Percentiles rank a stretch among this genome's conserved stretches.
These are phyloP conservation scores for Coriolopsis trogii DNA, from an alignment of 1,284 basidiomycete species.

Conservation along the genomic window DNA sequence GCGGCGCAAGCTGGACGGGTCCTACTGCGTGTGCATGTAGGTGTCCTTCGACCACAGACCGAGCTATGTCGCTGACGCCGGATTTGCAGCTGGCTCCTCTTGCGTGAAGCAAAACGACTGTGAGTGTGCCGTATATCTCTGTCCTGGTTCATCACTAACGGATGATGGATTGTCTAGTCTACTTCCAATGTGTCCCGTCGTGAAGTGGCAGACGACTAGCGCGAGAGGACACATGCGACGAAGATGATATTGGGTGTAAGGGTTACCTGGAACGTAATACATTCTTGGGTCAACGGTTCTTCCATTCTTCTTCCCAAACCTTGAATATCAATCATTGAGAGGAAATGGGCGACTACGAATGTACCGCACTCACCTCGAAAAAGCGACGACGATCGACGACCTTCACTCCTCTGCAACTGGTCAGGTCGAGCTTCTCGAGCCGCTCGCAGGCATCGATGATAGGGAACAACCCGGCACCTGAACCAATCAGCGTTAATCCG, in stretches of 20 bases:
- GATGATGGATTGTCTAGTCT: conserved; percentile 35
- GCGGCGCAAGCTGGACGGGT: conserved; percentile 49
- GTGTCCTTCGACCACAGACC: neutral
- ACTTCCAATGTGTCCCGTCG: conserved; percentile 48
- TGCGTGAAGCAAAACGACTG: conserved; percentile 45
- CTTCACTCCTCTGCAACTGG: conserved; percentile 64
- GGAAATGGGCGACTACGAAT: neutral
- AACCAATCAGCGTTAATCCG: neutral
- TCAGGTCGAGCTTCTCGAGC: conserved; percentile 59
- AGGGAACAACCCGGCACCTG: conserved; percentile 56
- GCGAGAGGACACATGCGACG: neutral
- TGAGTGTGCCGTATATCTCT: conserved; percentile 36
- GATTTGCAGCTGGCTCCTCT: conserved; percentile 37
- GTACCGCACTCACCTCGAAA: conserved; percentile 56
- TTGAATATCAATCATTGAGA: conserved; percentile 21
- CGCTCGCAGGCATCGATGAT: conserved; percentile 60
- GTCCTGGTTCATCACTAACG: neutral
- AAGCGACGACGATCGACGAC: conserved; percentile 64
- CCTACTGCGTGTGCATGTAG: conserved; percentile 42
- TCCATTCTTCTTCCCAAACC: conserved; percentile 49
- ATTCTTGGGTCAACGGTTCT: conserved; percentile 7
- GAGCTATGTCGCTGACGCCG: neutral
- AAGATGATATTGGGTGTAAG: neutral
- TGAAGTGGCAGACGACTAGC: neutral
- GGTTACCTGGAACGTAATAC: neutral